These are phyloP conservation scores for Silene latifolia DNA, from an alignment of 148 eudicot genomes.

Conservation along the genomic window DNA sequence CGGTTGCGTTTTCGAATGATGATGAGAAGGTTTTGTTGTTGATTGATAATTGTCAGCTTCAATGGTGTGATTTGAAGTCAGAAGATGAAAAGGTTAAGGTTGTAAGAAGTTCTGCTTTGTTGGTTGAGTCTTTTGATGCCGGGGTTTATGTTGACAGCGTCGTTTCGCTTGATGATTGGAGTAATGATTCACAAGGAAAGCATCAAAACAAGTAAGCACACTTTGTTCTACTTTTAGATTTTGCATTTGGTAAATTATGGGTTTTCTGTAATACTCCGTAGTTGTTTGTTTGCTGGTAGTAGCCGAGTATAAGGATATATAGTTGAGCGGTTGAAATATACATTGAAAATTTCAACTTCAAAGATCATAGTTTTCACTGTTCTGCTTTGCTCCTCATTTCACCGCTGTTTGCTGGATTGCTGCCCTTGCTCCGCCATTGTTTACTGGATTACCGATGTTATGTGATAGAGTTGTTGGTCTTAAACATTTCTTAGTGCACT, in stretches of 20 bases:
- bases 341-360: no score
- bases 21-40: slow-evolving; percentile 11
- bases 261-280: no score
- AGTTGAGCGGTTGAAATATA: neutral
- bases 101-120: slow-evolving; percentile 3
- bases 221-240: neutral
- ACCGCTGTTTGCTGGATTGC: no score
- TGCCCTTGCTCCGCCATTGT: neutral
- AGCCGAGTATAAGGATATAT: neutral
- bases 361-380: no score
- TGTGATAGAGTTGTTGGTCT: neutral
- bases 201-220: slow-evolving; percentile 5
- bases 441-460: neutral
- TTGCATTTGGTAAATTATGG: neutral
- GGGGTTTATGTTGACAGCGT: slow-evolving; percentile 17
- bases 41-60: slow-evolving; percentile 13
- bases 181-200: neutral
- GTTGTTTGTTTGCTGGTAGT: neutral
- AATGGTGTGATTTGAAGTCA: slow-evolving; percentile 9
- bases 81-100: neutral
- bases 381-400: no score
- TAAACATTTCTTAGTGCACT: neutral
- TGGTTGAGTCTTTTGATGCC: slow-evolving; percentile 3
- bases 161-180: slow-evolving; percentile 16
- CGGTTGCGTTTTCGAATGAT: slow-evolving; percentile 10